Percentiles rank a stretch among this genome's conserved stretches.
phyloP scores from a whole-genome alignment of 1,139 yeast species.

The Sugiyamaella pinicola region DNA sequence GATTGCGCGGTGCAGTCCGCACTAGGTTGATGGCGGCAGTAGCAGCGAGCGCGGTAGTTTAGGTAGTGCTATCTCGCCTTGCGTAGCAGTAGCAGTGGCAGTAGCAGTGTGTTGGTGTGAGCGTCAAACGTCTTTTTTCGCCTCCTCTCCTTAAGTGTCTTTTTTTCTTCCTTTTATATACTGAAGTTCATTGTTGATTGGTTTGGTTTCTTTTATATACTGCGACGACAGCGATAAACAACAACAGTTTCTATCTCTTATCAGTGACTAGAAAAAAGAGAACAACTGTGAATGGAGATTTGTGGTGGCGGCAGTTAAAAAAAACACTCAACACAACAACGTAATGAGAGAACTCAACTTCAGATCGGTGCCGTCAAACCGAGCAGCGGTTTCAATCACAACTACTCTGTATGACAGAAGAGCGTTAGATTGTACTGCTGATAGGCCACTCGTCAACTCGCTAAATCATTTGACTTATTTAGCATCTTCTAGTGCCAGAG shows the following conservation, averaged over 20 bases:
- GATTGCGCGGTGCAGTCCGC: too few species aligned
- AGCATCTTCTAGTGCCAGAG: slow-evolving; percentile 83
- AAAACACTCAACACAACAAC: too few species aligned
- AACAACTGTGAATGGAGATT: too few species aligned
- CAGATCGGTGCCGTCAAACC: slow-evolving; percentile 72
- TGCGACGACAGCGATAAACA: too few species aligned
- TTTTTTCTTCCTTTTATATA: too few species aligned
- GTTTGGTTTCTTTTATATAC: too few species aligned
- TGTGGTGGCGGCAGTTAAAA: too few species aligned
- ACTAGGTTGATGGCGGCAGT: too few species aligned
- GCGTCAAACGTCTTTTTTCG: background rate
- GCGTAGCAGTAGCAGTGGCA: background rate
- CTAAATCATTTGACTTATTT: slow-evolving; percentile 85
- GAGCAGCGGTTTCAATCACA: slow-evolving; percentile 89
- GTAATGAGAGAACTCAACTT: slow-evolving; percentile 96
- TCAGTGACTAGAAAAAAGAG: background rate
- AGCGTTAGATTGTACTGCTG: slow-evolving; percentile 88
- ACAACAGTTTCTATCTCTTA: too few species aligned
- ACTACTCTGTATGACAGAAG: slow-evolving; percentile 87
- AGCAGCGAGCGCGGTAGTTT: background rate
- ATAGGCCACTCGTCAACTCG: slow-evolving; percentile 88
- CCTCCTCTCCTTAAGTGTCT: background rate
- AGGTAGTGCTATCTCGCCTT: background rate
- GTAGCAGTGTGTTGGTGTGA: background rate
- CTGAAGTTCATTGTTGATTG: too few species aligned